Base-by-base conservation (phyloP, 352 stramenopile species). In the Phytopythium litorale region DNA sequence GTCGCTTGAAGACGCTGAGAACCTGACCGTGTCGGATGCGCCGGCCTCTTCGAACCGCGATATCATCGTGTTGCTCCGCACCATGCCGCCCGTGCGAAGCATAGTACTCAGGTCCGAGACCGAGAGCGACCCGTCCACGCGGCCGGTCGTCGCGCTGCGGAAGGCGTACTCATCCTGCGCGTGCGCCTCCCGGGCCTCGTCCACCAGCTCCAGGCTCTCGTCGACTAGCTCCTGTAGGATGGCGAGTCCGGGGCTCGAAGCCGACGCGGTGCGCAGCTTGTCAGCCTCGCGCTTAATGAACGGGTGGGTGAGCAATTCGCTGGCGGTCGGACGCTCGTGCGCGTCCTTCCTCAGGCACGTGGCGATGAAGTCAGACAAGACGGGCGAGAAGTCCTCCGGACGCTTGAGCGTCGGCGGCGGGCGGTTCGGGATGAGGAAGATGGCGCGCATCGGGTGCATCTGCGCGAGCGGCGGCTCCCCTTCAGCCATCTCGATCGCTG, bases 401-500 rank as follows among this genome's bases (percentile, higher is more conserved):
- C 79, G 52, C 12, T 71, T 69, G 18, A 92, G 66, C 56, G 80
- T 82, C 6, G 84, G 81, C 9, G 84, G 65, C 3, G 79, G 60
- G 21, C 81, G 81, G 51, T 82, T 89, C 21, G 84, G 84, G 61
- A 92, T 92, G 64, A 92, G 70, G 58, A 92, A 92, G 53, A 91
- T 84, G 18, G 81, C 84, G 16, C 81, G 76, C 87, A 97, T 96
- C 15, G 88, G 89, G 71, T 97, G 89, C 70, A 97, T 81, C 23
- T 92, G 76, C 4, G 86, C 66, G n/a, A 94, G 78, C 33, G 90
- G 90, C 16, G 90, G 88, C 51, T 87, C 80, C 9, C 89, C 89
- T 38, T 96, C 84, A 9, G 90, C 89, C 73, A 97, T 73, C 57
- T 97, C 90, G 56, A 97, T 91, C 25, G 89, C 89, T 1, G 90